Percentiles rank a stretch among this genome's conserved stretches.
Conservation (phyloP, 2,329 filamentous ascomycete genomes). For the Pyricularia pennisetigena region DNA sequence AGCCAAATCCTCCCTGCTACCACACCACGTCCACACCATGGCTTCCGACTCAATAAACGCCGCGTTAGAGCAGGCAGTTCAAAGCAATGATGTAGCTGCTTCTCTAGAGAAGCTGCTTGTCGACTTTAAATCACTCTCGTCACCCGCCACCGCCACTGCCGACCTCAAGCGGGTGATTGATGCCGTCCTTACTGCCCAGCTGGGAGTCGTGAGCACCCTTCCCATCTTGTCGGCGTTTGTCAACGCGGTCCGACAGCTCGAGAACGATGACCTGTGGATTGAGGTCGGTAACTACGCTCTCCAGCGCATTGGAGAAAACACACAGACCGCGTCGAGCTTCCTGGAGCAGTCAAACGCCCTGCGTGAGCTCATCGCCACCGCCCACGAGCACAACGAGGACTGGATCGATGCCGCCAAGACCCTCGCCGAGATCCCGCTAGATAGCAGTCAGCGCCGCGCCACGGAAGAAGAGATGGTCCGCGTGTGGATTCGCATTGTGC, state of each 20-base stretch:
- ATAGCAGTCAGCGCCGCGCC: constrained; percentile 78
- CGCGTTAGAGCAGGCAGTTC: constrained; percentile 10
- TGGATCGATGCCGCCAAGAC: constrained; percentile 67
- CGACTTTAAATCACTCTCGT: constrained; percentile 13
- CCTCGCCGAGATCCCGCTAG: constrained; percentile 77
- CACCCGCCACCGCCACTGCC: constrained; percentile 8
- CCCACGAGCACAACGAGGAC: constrained; percentile 75
- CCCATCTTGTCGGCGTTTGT: constrained; percentile 15
- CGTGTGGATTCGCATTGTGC: constrained; percentile 88
- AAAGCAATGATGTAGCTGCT: constrained; percentile 7
- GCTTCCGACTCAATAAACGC: constrained; percentile 12
- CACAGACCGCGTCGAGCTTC: constrained; percentile 53
- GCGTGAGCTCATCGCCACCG: constrained; percentile 71
- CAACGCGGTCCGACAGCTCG: constrained; percentile 44
- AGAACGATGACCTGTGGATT: constrained; percentile 58
- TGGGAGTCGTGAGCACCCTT: constrained; percentile 19
- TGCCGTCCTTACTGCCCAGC: constrained; percentile 11
- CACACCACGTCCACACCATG: constrained; percentile 8
- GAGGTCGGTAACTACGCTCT: constrained; percentile 69
- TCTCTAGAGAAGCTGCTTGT: constrained; percentile 14
- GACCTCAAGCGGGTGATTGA: constrained; percentile 17
- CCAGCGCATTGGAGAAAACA: constrained; percentile 46
- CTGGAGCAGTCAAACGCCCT: constrained; percentile 77
- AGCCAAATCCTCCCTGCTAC: background rate
- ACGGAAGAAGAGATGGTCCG: constrained; percentile 72